Percentiles rank a stretch among this genome's conserved stretches.
phyloP scores from a whole-genome alignment of 352 stramenopile genomes.

The Phytophthora sp. region DNA sequence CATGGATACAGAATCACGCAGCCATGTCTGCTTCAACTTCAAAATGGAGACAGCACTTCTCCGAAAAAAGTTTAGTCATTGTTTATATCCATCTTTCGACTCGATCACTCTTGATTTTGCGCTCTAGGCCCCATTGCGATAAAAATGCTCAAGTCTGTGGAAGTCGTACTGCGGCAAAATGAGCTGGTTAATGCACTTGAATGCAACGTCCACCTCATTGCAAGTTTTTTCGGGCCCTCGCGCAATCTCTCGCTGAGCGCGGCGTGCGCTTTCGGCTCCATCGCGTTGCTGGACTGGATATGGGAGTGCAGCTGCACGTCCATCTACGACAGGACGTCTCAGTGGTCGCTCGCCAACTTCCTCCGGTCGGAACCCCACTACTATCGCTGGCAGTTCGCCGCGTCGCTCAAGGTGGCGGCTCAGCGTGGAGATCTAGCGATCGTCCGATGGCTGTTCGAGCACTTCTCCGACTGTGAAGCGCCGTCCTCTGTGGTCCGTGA shows the following conservation, averaged over 20 bases:
- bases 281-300: neutral
- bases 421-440: neutral
- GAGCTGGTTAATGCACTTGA: no score
- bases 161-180: no score
- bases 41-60: no score
- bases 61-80: no score
- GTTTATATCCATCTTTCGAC: no score
- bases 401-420: neutral
- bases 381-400: conserved; percentile 20
- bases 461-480: neutral
- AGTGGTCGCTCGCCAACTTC: conserved; percentile 2
- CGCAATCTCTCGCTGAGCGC: neutral
- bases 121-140: no score
- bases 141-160: no score
- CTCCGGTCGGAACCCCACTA: neutral
- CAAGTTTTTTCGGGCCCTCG: neutral
- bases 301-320: neutral
- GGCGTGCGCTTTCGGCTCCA: neutral
- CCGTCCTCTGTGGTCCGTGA: neutral
- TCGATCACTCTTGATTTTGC: no score
- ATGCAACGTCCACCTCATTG: no score
- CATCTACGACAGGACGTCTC: neutral
- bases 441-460: neutral
- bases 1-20: no score
- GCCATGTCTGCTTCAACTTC: no score